These are phyloP conservation scores for Saccharomycopsis fodiens DNA, from an alignment of 805 yeast species.

Conservation along the genomic window DNA sequence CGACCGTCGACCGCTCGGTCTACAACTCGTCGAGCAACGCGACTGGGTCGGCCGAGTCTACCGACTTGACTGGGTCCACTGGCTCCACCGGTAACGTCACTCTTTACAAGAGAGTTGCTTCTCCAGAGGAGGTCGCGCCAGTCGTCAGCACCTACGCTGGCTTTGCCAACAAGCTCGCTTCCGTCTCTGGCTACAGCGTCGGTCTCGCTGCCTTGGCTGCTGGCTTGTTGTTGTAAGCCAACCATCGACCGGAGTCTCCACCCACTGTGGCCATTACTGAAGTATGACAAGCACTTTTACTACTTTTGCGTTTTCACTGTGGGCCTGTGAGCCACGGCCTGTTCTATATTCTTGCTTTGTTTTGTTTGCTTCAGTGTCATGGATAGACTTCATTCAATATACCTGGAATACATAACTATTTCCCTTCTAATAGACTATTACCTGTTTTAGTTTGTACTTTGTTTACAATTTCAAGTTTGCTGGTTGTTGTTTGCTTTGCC, in stretches of 20 bases:
- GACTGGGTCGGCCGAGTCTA: constrained; percentile 1
- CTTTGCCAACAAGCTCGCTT: constrained; percentile 14
- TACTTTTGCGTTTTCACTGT: constrained; percentile 18
- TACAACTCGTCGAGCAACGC: constrained; percentile 3
- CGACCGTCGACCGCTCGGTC: not conserved
- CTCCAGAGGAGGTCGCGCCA: constrained; percentile 17
- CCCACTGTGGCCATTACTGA: too few relatives aligned
- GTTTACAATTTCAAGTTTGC: too few relatives aligned
- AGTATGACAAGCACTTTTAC: too few relatives aligned
- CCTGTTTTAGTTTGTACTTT: too few relatives aligned
- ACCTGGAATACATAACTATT: not conserved
- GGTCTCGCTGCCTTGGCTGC: constrained; percentile 20
- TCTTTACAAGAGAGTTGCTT: constrained; percentile 9
- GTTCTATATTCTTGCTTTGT: not conserved
- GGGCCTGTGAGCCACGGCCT: not conserved
- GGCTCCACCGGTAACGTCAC: constrained; percentile 2
- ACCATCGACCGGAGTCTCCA: too few relatives aligned
- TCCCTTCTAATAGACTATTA: too few relatives aligned
- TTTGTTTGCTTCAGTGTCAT: not conserved
- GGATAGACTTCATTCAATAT: not conserved
- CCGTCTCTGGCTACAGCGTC: constrained; percentile 10
- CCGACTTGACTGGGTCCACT: constrained; percentile 3
- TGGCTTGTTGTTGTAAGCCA: constrained; percentile 16
- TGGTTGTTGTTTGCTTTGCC: too few relatives aligned
- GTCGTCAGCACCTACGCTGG: constrained; percentile 18